Percentiles rank a stretch among this genome's conserved stretches.
Conservation (phyloP, 2,329 filamentous ascomycete genomes). For the Xylaria sp. region DNA sequence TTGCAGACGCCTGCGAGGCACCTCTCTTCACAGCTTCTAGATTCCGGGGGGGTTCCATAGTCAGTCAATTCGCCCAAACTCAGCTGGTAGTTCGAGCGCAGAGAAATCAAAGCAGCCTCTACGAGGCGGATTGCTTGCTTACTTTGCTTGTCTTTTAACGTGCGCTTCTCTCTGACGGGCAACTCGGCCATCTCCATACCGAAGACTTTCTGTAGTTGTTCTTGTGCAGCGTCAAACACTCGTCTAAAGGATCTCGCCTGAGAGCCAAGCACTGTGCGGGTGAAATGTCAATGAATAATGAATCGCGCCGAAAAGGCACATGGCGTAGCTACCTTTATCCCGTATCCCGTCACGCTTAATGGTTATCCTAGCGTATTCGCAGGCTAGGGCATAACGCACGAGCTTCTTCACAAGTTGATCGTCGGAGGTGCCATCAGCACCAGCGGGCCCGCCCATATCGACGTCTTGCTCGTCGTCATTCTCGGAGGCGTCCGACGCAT, state of each 20-base stretch:
- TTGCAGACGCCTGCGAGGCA: constrained; percentile 55
- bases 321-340: constrained; percentile 59
- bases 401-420: constrained; percentile 67
- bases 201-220: constrained; percentile 71
- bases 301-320: background rate
- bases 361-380: constrained; percentile 65
- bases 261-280: constrained; percentile 68
- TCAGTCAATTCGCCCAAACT: constrained; percentile 43
- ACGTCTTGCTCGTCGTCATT: constrained; percentile 25
- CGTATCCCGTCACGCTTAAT: constrained; percentile 67
- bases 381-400: constrained; percentile 71
- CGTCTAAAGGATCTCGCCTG: constrained; percentile 72
- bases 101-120: background rate
- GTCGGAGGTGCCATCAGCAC: constrained; percentile 42
- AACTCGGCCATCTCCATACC: constrained; percentile 94
- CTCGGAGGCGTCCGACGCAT: constrained; percentile 43
- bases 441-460: constrained; percentile 25
- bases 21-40: constrained; percentile 47
- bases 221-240: constrained; percentile 79
- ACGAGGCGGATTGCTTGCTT: constrained; percentile 50
- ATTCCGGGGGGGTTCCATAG: constrained; percentile 6
- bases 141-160: constrained; percentile 74
- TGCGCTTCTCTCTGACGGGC: constrained; percentile 79
- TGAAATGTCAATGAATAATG: background rate
- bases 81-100: background rate